phyloP scores from a whole-genome alignment of 2,329 filamentous ascomycete species.

The Penicillium decumbens region DNA sequence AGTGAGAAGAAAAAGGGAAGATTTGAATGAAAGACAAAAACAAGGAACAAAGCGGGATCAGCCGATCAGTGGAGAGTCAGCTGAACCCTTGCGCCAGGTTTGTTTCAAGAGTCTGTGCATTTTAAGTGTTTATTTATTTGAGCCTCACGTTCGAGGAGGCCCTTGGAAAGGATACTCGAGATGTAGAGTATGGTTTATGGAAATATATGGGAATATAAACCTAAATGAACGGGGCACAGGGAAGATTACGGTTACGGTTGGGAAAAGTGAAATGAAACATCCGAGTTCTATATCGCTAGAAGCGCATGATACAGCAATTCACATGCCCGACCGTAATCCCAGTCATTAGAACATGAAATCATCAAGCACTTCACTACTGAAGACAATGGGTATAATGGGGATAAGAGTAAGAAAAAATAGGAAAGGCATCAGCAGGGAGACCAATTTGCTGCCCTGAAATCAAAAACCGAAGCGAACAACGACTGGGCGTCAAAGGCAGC shows the following conservation, averaged over 20 bases:
- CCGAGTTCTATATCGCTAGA: background rate
- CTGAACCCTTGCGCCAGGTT: background rate
- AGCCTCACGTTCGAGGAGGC: conserved; percentile 1
- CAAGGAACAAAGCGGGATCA: conserved; percentile 16
- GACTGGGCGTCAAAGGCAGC: conserved; percentile 5
- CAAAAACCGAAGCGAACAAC: background rate
- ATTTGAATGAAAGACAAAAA: background rate
- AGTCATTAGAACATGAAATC: conserved; percentile 13
- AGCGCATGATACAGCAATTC: background rate
- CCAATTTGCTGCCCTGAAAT: background rate
- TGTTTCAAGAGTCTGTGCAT: background rate
- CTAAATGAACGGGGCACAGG: too few relatives aligned
- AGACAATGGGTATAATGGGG: conserved; percentile 14
- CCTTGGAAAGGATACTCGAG: background rate
- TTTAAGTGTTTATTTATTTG: background rate
- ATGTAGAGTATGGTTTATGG: background rate
- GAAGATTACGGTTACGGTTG: too few relatives aligned
- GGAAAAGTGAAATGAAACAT: background rate
- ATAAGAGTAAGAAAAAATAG: conserved; percentile 1
- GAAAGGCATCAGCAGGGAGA: background rate
- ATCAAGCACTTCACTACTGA: conserved; percentile 6
- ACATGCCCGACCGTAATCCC: conserved; percentile 1
- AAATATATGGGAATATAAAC: background rate
- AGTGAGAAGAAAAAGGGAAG: background rate
- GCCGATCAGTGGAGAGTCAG: conserved; percentile 12